phyloP scores from a whole-genome alignment of 768 basidiomycete species.

The Tulasnella sp. region DNA sequence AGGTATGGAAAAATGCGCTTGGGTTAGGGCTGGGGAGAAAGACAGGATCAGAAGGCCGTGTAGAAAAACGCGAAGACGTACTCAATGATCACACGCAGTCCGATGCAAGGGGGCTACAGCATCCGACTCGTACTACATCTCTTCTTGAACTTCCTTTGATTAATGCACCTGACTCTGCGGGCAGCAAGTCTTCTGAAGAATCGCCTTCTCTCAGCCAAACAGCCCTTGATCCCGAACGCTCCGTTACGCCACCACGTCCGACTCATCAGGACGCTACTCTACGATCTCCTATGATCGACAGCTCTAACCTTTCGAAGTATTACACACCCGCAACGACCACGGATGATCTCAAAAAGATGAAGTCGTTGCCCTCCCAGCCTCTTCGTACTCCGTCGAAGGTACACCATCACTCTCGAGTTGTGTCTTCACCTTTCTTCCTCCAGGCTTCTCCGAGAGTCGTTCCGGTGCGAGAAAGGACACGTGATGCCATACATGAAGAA shows the following conservation, averaged over 20 bases:
- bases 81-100: too few relatives aligned
- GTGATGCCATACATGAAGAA: background rate
- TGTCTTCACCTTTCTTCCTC: background rate
- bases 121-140: background rate
- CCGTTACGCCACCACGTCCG: background rate
- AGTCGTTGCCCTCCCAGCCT: background rate
- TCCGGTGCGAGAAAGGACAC: background rate
- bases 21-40: background rate
- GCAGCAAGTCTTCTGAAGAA: background rate
- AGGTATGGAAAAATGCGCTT: background rate
- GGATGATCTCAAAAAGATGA: background rate
- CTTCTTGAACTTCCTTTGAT: background rate
- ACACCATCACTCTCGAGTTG: background rate
- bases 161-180: background rate
- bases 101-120: background rate
- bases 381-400: background rate
- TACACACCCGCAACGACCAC: background rate
- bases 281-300: background rate
- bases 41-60: background rate
- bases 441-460: background rate
- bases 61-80: background rate
- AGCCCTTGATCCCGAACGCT: background rate
- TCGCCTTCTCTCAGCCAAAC: background rate
- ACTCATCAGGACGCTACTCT: background rate
- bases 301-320: background rate